phyloP scores from a whole-genome alignment of 2,329 filamentous ascomycete species.

The Alternaria solani region DNA sequence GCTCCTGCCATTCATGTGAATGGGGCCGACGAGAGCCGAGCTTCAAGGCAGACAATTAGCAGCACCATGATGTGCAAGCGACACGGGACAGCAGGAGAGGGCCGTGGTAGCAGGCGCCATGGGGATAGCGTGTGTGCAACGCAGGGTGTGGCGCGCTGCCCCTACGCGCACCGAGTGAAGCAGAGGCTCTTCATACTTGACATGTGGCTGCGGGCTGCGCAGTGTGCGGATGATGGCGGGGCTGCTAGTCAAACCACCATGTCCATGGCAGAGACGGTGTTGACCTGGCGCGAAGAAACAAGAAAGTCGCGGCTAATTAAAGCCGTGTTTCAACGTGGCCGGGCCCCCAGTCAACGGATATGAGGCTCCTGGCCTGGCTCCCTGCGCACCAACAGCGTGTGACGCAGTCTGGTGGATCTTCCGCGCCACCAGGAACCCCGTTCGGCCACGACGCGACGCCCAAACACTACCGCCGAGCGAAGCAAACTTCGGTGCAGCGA shows the following conservation, averaged over 20 bases:
- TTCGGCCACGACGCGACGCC: constrained; percentile 26
- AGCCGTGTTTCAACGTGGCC: constrained; percentile 16
- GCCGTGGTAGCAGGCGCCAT: background rate
- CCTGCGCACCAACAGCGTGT: constrained; percentile 16
- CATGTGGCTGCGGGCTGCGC: constrained; percentile 1
- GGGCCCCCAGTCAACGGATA: constrained; percentile 8
- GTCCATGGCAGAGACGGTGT: background rate
- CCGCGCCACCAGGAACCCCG: constrained; percentile 39
- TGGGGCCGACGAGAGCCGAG: constrained; percentile 11
- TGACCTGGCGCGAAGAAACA: background rate
- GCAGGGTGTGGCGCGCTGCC: background rate
- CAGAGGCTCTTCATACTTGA: background rate
- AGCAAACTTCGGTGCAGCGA: constrained; percentile 6
- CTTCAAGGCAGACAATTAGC: background rate
- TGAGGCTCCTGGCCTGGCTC: constrained; percentile 11
- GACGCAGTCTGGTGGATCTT: constrained; percentile 37
- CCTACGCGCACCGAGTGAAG: background rate
- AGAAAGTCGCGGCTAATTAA: constrained; percentile 8
- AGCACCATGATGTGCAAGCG: background rate
- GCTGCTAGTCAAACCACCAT: background rate
- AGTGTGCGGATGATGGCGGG: background rate
- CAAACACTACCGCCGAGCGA: constrained; percentile 11
- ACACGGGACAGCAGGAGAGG: background rate
- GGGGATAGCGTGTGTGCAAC: background rate
- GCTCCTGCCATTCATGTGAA: constrained; percentile 11